These are phyloP conservation scores for Daldinia caldariorum DNA, from an alignment of 495 filamentous ascomycete genomes.

Conservation along the genomic window DNA sequence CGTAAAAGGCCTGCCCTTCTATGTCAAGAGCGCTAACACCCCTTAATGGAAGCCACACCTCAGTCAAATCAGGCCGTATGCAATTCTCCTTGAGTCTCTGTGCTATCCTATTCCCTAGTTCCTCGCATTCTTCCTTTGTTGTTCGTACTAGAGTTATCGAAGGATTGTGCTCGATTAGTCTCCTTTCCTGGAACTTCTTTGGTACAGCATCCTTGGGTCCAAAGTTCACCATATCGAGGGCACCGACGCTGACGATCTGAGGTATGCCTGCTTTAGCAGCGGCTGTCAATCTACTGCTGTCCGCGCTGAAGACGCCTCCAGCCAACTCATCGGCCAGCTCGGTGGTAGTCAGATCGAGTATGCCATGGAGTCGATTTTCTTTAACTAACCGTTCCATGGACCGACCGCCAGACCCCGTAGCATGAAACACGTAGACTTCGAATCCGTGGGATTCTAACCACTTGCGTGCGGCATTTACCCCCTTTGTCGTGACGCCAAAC, in stretches of 20 bases:
- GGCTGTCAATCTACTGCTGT: slow-evolving; percentile 61
- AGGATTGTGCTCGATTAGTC: slow-evolving; percentile 71
- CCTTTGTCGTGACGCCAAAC: slow-evolving; percentile 78
- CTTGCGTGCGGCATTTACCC: slow-evolving; percentile 59
- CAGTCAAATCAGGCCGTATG: slow-evolving; percentile 50
- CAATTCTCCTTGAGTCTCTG: slow-evolving; percentile 58
- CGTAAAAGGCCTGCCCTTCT: slow-evolving; percentile 50
- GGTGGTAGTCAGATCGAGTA: slow-evolving; percentile 75
- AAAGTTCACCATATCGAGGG: slow-evolving; percentile 76
- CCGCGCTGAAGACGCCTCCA: slow-evolving; percentile 70
- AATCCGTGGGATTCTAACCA: slow-evolving; percentile 54
- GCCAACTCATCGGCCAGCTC: slow-evolving; percentile 71
- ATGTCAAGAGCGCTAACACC: slow-evolving; percentile 55
- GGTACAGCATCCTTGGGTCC: slow-evolving; percentile 66
- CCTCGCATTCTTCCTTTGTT: slow-evolving; percentile 60
- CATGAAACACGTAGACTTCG: slow-evolving; percentile 74
- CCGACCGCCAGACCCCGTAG: slow-evolving; percentile 71
- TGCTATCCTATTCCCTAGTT: slow-evolving; percentile 64
- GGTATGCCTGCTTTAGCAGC: slow-evolving; percentile 66
- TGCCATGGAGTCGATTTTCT: slow-evolving; percentile 65
- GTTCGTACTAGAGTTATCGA: slow-evolving; percentile 72
- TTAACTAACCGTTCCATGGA: slow-evolving; percentile 71
- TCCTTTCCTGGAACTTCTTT: slow-evolving; percentile 53
- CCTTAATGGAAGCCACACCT: slow-evolving; percentile 66
- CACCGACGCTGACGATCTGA: slow-evolving; percentile 69